Base-by-base conservation (phyloP, 2,329 filamentous ascomycete species). In the Berkeleyomyces basicola region DNA sequence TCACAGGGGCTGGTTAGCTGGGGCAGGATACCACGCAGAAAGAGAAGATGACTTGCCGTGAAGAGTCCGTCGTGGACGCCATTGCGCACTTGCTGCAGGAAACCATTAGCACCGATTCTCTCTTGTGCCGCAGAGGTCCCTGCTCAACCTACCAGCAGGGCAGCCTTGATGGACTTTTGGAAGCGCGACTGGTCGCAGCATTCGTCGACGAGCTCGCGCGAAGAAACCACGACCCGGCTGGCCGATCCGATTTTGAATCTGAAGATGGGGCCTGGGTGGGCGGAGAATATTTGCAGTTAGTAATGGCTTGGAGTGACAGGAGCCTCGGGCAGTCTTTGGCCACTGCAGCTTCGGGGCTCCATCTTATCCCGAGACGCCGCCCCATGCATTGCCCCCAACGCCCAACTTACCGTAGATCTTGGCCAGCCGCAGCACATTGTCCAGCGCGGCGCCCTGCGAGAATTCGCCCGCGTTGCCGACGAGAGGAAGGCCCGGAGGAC, bases 161-260 rank as follows among this genome's bases (percentile, higher is more conserved):
- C 73, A 1, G 72, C 76, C 3, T 73, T 72, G 2, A 86, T 72
- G 0, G 74, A 71, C 70, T 88, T 89, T 33, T 74, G 68, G 69
- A 88, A 87, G n/a, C 83, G 76, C 64, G 77, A 81, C 70, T 88
- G 84, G 65, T 88, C 77, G 67, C 82, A 87, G 6, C 80, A 68
- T 68, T 88, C 85, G 63, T 85, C 78, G 40, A 86, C 73, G 0
- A 88, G 73, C 44, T 77, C 78, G 16, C 79, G 76, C 40, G 74
- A 80, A 51, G 75, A 77, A 53, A 81, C 73, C 63, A 85, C 72
- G 53, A 84, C 74, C 14, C 76, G 69, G 6, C 76, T 74, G 4
- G 70, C 71, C 1, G 77, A 74, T 4, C 78, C 75, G 4, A 84
- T 69, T 14, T 72, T 75, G 59, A 87, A 72, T 66, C 80, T 77